Base-by-base conservation (phyloP, 441 rosid genomes). In the Arabidopsis lyrata region DNA sequence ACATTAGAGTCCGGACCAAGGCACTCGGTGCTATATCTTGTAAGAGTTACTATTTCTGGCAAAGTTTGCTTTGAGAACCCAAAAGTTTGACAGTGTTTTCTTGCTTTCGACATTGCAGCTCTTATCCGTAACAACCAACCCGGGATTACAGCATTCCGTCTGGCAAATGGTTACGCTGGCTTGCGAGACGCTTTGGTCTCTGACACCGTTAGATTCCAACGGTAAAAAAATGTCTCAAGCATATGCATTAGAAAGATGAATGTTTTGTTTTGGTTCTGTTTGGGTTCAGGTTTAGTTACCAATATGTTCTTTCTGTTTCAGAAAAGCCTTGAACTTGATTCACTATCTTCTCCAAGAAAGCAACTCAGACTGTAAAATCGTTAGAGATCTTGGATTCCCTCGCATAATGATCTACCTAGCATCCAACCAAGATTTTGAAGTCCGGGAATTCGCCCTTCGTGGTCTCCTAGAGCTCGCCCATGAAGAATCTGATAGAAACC, bases 1-100 rank as follows among this genome's bases (percentile, higher is more conserved):
- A 91, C 68, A 72, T 85, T 57, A 77, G 74, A 55, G 93, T 81
- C 72, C 83, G 93, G 39, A 85, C 91, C 65, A 90, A 91, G 80
- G 91, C 96, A 0, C 93, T 94, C 20, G 89, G 97, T 63, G 96
- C 98, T 66, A 84, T 94, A 83, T 90, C 93, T 15, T 94, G 98
- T 90, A 80, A 86, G 97, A 79, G 12, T 36, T 74, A 22, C 24
- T 57, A 22, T 55, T 24, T 65, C 13, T 22, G 8, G 31, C 38
- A 13, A 31, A 52, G 12, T 12, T 52, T 72, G 11, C 41, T 45
- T 49, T 5, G 8, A 16, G 4, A 32, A 42, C 31, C 8, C 32
- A 1, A 18, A 15, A 11, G 11, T 18, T 68, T 62, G 27, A 35
- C 20, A 31, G 27, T 66, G 32, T 77, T 34, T 58, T 82, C 13